Percentiles rank a stretch among this genome's conserved stretches.
Conservation (phyloP, 1,284 basidiomycete species). For the Cutaneotrichosporon arboriforme region DNA sequence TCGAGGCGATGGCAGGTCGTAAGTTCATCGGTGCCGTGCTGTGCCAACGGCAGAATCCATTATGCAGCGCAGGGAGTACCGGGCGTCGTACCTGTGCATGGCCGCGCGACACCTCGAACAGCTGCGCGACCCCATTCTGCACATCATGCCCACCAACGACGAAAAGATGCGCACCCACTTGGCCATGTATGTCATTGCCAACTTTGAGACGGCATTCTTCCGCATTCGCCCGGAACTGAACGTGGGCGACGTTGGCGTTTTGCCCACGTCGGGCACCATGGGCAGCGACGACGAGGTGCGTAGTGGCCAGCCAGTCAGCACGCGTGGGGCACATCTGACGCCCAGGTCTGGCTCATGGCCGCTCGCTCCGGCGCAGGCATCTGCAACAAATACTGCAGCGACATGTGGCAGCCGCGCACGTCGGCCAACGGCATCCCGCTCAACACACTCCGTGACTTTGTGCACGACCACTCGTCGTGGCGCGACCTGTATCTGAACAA, state of each 20-base stretch:
- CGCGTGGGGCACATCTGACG: not conserved
- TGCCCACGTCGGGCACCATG: slow-evolving; percentile 3
- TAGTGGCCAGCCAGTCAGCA: not conserved
- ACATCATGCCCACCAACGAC: slow-evolving; percentile 11
- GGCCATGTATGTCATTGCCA: slow-evolving; percentile 54
- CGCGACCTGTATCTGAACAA: slow-evolving; percentile 64
- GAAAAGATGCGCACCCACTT: slow-evolving; percentile 19
- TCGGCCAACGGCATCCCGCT: slow-evolving; percentile 69
- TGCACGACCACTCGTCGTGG: slow-evolving; percentile 65
- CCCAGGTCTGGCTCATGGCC: slow-evolving; percentile 51
- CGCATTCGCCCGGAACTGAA: slow-evolving; percentile 51
- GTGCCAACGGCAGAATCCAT: slow-evolving; percentile 5
- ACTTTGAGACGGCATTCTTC: slow-evolving; percentile 58
- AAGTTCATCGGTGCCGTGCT: slow-evolving; percentile 11
- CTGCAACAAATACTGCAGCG: slow-evolving; percentile 67
- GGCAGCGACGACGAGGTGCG: slow-evolving; percentile 50
- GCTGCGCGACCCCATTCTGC: not conserved
- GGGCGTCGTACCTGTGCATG: slow-evolving; percentile 16
- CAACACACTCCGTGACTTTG: slow-evolving; percentile 58
- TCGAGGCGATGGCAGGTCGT: slow-evolving; percentile 39
- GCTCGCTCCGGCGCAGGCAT: slow-evolving; percentile 73
- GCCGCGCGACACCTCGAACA: slow-evolving; percentile 23
- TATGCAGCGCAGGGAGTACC: slow-evolving; percentile 20
- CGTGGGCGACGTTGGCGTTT: not conserved
- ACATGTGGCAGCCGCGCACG: slow-evolving; percentile 69